Percentiles rank a stretch among this genome's conserved stretches.
These are phyloP conservation scores for sorghum (Sorghum bicolor) DNA, from an alignment of 176 grass and related monocot genomes.

Conservation along the genomic window Sorghum_bicolor_NCBIv3 NC_012875.2:31237501-31238000, in stretches of 20 bases:
- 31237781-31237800: background rate
- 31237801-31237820: background rate
- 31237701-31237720: background rate
- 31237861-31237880: background rate
- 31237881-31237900: background rate
- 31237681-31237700: background rate
- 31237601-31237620: background rate
- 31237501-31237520: too few species aligned
- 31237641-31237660: background rate
- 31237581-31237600: background rate
- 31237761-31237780: background rate
- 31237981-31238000: background rate
- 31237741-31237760: background rate
- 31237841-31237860: too few species aligned
- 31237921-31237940: background rate
- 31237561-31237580: background rate
- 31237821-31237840: background rate
- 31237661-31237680: background rate
- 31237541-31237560: background rate
- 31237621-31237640: background rate
- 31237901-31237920: background rate
- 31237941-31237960: background rate
- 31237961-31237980: background rate
- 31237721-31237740: background rate
- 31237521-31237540: background rate